Base-by-base conservation (phyloP, 2,329 filamentous ascomycete genomes). In the Colletotrichum sp. region DNA sequence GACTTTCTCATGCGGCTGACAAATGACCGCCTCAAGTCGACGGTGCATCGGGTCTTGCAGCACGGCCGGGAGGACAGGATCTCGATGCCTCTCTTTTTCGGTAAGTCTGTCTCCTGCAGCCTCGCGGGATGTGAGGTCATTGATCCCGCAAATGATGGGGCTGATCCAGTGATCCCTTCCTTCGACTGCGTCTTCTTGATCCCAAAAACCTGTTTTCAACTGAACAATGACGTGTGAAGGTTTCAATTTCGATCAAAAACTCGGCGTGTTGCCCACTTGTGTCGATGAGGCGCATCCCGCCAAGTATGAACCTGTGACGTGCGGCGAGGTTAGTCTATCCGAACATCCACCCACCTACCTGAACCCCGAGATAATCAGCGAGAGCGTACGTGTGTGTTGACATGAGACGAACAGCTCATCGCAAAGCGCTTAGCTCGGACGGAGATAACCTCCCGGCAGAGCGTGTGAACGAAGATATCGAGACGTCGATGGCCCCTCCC, bases 1-100 rank as follows among this genome's bases (percentile, higher is more conserved):
- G 79, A 81, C 57, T 81, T 79, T 28, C 34, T 81, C 49, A 77
- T 79, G 79, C 78, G 80, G 5, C 67, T 80, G 34, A 78, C 80
- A 30, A 81, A 81, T 63, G 80, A 80, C 52, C 72, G 69, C 2
- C 80, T 80, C 60, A 71, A 72, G 65, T 79, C 76, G n/a, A 80
- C 78, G 6, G 77, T 80, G 7, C 79, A 80, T 26, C 69, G 79
- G 7, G 79, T 76, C 8, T 24, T 76, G 32, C 74, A 76, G 59
- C 74, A 76, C 24, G 74, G 74, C 59, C 66, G 59, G 16, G 74
- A 76, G 49, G 74, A 76, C 18, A 73, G 74, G 70, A 76, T 76
- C 70, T 90, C 87, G 0, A 90, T 91, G 87, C 89, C 89, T 3
- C 91, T 91, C 80, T 91, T 91, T 81, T 88, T 91, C 72, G 87